A percentile compares a stretch with the other conserved stretches of the same genome.
These are phyloP conservation scores for Fomitiporia mediterranea DNA, from an alignment of 1,284 basidiomycete species.

Conservation along the genomic window DNA sequence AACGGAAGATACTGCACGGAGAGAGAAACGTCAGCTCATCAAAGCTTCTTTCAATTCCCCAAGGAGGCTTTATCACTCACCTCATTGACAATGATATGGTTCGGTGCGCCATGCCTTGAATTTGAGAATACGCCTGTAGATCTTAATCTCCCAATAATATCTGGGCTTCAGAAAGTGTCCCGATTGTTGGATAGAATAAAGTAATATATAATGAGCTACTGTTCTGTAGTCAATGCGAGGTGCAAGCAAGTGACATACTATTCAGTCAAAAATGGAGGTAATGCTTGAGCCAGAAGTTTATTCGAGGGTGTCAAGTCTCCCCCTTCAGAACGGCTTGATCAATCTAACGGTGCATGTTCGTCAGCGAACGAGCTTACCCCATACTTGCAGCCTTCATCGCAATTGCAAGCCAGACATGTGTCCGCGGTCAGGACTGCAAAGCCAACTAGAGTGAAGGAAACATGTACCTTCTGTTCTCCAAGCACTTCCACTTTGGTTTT, in stretches of 20 bases:
- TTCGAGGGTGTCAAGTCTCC: slow-evolving; percentile 64
- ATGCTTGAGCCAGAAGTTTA: slow-evolving; percentile 52
- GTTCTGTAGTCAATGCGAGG: slow-evolving; percentile 27
- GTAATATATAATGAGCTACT: not conserved
- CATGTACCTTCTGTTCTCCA: slow-evolving; percentile 70
- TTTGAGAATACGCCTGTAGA: slow-evolving; percentile 54
- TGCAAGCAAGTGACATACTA: slow-evolving; percentile 41
- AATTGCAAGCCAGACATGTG: slow-evolving; percentile 2
- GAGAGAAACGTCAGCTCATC: slow-evolving; percentile 6
- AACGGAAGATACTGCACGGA: slow-evolving; percentile 69
- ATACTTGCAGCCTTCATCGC: slow-evolving; percentile 62
- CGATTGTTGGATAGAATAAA: too few species aligned
- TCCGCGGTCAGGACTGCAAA: not conserved
- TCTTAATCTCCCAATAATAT: slow-evolving; percentile 67
- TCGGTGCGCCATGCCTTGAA: slow-evolving; percentile 65
- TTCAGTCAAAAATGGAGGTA: slow-evolving; percentile 60
- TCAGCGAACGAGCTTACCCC: slow-evolving; percentile 46
- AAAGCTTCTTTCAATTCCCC: slow-evolving; percentile 20
- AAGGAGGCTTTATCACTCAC: slow-evolving; percentile 31
- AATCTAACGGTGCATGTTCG: not conserved
- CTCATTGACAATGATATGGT: slow-evolving; percentile 87
- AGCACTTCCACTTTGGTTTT: slow-evolving; percentile 81
- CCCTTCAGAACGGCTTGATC: slow-evolving; percentile 35
- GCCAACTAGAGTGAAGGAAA: slow-evolving; percentile 1
- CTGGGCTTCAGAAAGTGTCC: too few species aligned